Evolutionary conservation across 1,284 basidiomycete species (phyloP).

Genomic region (Moesziomyces globuligerus): DNA sequence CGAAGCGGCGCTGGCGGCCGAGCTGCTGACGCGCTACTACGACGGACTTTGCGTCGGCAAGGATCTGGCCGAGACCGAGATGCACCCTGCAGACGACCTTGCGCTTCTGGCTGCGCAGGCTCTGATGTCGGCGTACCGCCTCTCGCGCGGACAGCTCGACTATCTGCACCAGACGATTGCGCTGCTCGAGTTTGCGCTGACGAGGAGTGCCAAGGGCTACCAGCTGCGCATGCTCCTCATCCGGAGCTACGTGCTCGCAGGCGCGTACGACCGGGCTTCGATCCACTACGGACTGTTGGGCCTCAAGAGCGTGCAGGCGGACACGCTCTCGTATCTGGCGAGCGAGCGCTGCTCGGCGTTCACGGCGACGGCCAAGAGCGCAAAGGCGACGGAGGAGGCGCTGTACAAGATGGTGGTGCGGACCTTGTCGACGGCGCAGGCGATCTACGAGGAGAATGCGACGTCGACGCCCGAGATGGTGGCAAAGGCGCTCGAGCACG

Average conservation of each 20-base stretch:
- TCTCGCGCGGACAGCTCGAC: conserved; percentile 10
- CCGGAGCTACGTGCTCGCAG: conserved; percentile 37
- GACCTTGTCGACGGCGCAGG: conserved; percentile 26
- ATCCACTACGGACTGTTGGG: conserved; percentile 44
- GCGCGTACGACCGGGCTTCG: conserved; percentile 34
- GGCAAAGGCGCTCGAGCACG: conserved; percentile 49
- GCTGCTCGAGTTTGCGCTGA: conserved; percentile 40
- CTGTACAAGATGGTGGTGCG: conserved; percentile 19
- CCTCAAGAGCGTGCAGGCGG: conserved; percentile 46
- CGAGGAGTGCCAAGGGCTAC: conserved; percentile 52
- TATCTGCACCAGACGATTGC: conserved; percentile 26
- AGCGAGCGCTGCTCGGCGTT: conserved; percentile 26
- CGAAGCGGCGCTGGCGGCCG: conserved; percentile 12
- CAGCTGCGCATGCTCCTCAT: conserved; percentile 52
- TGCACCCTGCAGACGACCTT: conserved; percentile 87
- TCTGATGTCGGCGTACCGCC: conserved; percentile 72
- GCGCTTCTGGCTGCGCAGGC: conserved; percentile 78
- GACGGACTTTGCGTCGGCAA: conserved; percentile 74
- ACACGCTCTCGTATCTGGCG: conserved; percentile 47
- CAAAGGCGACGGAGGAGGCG: conserved; percentile 17
- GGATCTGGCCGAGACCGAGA: conserved; percentile 77
- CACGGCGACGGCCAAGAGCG: background rate
- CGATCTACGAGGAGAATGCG: conserved; percentile 48
- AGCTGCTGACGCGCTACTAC: conserved; percentile 69
- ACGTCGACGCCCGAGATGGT: conserved; percentile 50